Conservation (phyloP, 306 rosid species). For the cucumber (Cucumis sativus) region DNA sequence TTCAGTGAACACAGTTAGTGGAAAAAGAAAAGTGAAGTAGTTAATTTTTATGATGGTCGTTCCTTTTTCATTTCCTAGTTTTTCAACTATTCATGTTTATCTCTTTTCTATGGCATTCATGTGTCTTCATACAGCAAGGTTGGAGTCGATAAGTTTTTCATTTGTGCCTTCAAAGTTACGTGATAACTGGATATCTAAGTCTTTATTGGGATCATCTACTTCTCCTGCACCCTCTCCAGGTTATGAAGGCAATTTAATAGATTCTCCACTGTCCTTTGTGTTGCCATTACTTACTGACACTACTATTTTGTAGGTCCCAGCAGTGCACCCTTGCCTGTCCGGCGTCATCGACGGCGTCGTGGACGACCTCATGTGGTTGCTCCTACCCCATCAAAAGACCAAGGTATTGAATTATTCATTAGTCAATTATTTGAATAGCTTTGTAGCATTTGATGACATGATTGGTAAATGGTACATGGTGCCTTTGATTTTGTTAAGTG, state of each 20-base stretch:
- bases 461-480: not conserved
- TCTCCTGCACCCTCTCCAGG: constrained; percentile 49
- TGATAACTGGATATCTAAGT: constrained; percentile 21
- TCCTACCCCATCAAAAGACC: constrained; percentile 52
- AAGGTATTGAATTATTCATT: constrained; percentile 28
- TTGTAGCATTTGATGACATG: not conserved
- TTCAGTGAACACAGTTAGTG: not conserved
- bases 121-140: constrained; percentile 33
- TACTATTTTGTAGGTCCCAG: constrained; percentile 34
- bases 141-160: constrained; percentile 25
- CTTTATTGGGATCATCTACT: constrained; percentile 25
- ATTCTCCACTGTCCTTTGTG: not conserved
- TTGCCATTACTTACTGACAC: constrained; percentile 7
- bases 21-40: not conserved
- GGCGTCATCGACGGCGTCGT: constrained; percentile 24
- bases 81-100: not conserved
- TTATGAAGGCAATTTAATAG: constrained; percentile 28
- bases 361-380: constrained; percentile 29
- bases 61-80: not conserved
- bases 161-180: constrained; percentile 30
- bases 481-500: not conserved
- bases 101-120: not conserved
- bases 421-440: not conserved
- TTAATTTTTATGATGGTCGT: not conserved
- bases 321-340: constrained; percentile 18